Base-by-base conservation (phyloP, 2,329 filamentous ascomycete species). In the Xylaria sp. region DNA sequence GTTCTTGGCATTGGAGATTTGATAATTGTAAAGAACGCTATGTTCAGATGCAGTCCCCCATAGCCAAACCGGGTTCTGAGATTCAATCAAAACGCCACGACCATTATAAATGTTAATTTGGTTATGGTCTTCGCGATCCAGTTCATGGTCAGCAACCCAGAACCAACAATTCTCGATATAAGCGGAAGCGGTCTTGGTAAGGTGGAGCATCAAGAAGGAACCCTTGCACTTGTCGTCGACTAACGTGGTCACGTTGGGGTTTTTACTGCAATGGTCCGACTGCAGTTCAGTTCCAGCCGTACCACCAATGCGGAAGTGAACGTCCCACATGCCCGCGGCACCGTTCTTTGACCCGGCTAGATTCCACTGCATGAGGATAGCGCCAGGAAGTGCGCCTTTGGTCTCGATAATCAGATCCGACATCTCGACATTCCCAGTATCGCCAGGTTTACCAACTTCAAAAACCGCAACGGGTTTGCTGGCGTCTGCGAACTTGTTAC, bases 241-340 rank as follows among this genome's bases (percentile, higher is more conserved):
- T 3, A 78, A 75, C 52, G 90, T 87, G 5, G 82, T 83, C 13
- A 81, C 78, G 52, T 83, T 81, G 41, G 90, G 90, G 65, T 88
- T 90, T 83, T 96, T 96, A 75, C 85, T 77, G 80, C 93, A 97
- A 57, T 83, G 88, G 75, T 91, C 84, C 17, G 89, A 90, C 77
- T 96, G 91, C 15, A 98, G 85, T 67, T 91, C 78, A 27, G 93
- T 96, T 62, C 94, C 94, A 4, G 90, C 89, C 56, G 89, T 88
- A 43, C 95, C 95, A 70, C 93, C 94, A 70, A 99, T 86, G 72
- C 95, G 92, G 79, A 95, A 90, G 81, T 99, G 95, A n/a, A 93
- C 89, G 72, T 99, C 95, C 91, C 93, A 99, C 78, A 97, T 88
- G 64, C 87, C 94, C 19, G 88, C 88, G 1, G 87, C 85, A 47